Percentiles rank a stretch among this genome's conserved stretches.
phyloP scores from a whole-genome alignment of 257 asterid genomes.

The Solanum sejunctum region DNA sequence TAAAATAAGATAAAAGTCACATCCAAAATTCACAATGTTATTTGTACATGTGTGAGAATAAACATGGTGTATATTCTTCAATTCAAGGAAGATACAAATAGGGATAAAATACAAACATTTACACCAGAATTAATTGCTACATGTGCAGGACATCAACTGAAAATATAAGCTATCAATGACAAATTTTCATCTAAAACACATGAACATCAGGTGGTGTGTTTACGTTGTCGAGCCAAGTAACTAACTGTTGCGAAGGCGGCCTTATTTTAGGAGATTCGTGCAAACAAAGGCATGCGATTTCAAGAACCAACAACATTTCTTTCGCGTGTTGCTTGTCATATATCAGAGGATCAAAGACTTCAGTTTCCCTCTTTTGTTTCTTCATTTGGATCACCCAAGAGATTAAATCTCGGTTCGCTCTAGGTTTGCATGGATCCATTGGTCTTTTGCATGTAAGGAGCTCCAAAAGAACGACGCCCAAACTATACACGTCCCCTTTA shows the following conservation, averaged over 20 bases:
- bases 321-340: slow-evolving; percentile 34
- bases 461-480: slow-evolving; percentile 88
- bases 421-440: slow-evolving; percentile 69
- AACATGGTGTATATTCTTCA: not conserved
- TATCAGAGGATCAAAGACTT: slow-evolving; percentile 53
- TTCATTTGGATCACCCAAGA: slow-evolving; percentile 57
- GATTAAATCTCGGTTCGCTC: slow-evolving; percentile 46
- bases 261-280: slow-evolving; percentile 52
- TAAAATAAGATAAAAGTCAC: not conserved
- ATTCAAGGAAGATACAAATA: not conserved
- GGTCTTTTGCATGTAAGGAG: slow-evolving; percentile 84
- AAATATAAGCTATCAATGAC: not conserved
- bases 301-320: slow-evolving; percentile 45
- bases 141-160: not conserved
- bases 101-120: not conserved
- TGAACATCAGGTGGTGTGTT: slow-evolving; percentile 11
- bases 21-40: not conserved
- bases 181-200: not conserved
- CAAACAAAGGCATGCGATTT: slow-evolving; percentile 61
- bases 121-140: not conserved
- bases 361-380: slow-evolving; percentile 38
- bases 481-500: slow-evolving; percentile 81
- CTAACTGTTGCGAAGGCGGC: slow-evolving; percentile 50
- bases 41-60: not conserved
- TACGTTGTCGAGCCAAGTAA: slow-evolving; percentile 55